Percentiles rank a stretch among this genome's conserved stretches.
These are phyloP conservation scores for Thuidium tamariscinum DNA, from an alignment of 225 moss, liverwort and hornwort genomes.

Conservation along the genomic window DNA sequence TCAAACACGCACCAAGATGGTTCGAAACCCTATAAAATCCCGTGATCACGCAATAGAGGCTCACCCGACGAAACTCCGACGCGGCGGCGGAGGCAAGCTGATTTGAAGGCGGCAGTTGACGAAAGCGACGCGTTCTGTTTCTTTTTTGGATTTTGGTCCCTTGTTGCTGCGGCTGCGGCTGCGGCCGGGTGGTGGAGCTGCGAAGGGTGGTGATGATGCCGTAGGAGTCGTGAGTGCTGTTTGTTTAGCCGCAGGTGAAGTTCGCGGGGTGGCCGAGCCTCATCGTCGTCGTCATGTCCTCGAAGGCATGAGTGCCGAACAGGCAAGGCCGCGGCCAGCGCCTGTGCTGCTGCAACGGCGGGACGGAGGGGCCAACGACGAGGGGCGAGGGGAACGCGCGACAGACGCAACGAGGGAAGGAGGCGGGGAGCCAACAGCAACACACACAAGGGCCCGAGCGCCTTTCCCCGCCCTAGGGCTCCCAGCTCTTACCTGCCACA, in stretches of 20 bases:
- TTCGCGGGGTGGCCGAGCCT: slow-evolving; percentile 10
- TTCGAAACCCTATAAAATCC: not conserved
- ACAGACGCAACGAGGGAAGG: not conserved
- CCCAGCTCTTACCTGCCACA: not conserved
- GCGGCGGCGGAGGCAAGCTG: not conserved
- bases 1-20: too few species aligned
- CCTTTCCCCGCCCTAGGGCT: not conserved
- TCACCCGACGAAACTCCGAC: slow-evolving; percentile 7
- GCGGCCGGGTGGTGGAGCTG: not conserved
- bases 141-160: slow-evolving; percentile 6
- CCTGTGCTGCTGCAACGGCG: slow-evolving; percentile 14
- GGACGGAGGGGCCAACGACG: not conserved
- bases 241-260: not conserved
- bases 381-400: not conserved
- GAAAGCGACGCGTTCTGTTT: not conserved
- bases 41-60: not conserved
- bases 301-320: slow-evolving; percentile 39
- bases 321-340: slow-evolving; percentile 44
- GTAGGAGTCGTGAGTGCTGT: not conserved
- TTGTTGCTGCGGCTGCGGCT: not conserved
- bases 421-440: not conserved
- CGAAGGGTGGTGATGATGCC: not conserved
- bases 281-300: slow-evolving; percentile 14
- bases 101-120: not conserved
- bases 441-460: not conserved